Evolutionary conservation across 306 rosid genomes (phyloP), one percentile per base, ranked within the genome.

Genomic region (Benincasa hispida): DNA sequence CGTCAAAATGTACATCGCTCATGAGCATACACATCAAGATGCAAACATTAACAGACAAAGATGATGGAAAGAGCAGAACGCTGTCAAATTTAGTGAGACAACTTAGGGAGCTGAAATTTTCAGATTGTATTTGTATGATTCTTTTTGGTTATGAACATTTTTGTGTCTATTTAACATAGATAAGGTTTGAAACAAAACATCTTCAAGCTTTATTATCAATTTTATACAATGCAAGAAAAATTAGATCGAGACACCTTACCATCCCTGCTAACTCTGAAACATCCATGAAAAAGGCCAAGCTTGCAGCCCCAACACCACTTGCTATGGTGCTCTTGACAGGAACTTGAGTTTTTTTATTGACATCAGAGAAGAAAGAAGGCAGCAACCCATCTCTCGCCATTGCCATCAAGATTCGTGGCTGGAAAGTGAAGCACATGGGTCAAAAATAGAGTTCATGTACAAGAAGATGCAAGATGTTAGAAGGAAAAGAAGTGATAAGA

Each of bases 221-320:
- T n/a, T 18, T 11, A 37, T 34, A 63, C 1, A 60, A 60, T 41
- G 19, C 10, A 32, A 68, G 24, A 54, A 56, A 56, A 21, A 75
- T 7, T 13, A 42, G 42, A 21, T 67, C 24, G 56, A 24, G 17
- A 18, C 10, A 2, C 82, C 92, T 79, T 90, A 93, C 98, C 97
- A 91, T 91, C 63, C 97, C 98, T 5, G 97, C 97, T 45, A 93
- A 78, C 80, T 86, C 82, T 28, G 93, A 87, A 80, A 93, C 97
- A 76, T 93, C 98, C 98, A 91, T 88, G 56, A 82, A 77, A 84
- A 89, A 88, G 57, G 97, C 92, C 85, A 93, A 81, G 78, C 24
- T 35, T 76, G 96, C 91, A 75, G 94, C 86, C 75, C 79, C 82
- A 84, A 91, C 32, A 76, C 97, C 98, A 83, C 94, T 90, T 74